Evolutionary conservation across 768 basidiomycete genomes (phyloP).

Genomic region (Mrakia gelida): DNA sequence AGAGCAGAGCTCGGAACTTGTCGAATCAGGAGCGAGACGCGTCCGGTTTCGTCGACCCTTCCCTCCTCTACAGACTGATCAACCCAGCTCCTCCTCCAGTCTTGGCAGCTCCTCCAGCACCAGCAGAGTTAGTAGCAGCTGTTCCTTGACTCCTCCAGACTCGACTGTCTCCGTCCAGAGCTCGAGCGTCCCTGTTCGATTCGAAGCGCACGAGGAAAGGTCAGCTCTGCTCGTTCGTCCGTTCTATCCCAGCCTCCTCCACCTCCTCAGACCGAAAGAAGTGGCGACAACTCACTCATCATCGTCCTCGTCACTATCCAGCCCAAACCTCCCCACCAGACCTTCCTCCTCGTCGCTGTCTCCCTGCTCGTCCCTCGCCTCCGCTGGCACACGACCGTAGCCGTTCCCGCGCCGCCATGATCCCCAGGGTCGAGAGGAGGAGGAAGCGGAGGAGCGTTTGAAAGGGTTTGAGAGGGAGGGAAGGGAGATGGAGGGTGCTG

Average conservation of each 20-base stretch:
- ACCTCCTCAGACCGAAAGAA: no score
- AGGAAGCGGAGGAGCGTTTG: background rate
- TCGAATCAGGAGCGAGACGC: background rate
- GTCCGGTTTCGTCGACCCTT: background rate
- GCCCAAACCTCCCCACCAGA: conserved; percentile 25
- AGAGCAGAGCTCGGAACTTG: background rate
- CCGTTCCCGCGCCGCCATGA: background rate
- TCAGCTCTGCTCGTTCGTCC: background rate
- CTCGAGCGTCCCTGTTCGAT: conserved; percentile 3
- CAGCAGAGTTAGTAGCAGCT: background rate
- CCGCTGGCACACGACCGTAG: conserved; percentile 11
- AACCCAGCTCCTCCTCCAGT: no score
- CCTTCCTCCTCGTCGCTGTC: conserved; percentile 29
- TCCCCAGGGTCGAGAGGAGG: background rate
- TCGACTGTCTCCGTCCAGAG: conserved; percentile 11
- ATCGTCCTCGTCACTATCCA: conserved; percentile 30
- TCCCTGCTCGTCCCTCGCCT: background rate
- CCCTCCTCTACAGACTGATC: background rate
- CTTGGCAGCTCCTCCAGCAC: background rate
- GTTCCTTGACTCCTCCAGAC: conserved; percentile 7
- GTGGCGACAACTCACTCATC: background rate
- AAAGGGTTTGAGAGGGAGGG: conserved; percentile 23
- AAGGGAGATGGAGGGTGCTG: background rate
- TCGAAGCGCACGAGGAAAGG: background rate
- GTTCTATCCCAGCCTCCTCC: background rate